Conservation (phyloP, 805 yeast genomes). For the Metschnikowia corniflorae region DNA sequence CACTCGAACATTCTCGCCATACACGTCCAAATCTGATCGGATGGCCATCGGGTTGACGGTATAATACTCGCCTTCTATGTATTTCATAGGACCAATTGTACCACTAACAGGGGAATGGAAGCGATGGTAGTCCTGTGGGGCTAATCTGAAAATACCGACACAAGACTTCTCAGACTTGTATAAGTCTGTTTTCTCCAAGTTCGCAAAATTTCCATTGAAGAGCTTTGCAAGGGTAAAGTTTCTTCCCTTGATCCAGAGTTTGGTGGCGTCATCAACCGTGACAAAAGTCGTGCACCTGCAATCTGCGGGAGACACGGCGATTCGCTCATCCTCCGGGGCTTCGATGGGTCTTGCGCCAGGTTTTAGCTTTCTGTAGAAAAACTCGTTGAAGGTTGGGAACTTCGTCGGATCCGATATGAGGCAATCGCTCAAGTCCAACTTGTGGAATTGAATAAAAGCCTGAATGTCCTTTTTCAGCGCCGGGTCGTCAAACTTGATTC, state of each 20-base stretch:
- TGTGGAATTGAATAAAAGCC: constrained; percentile 78
- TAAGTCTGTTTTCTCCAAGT: constrained; percentile 37
- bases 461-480: constrained; percentile 62
- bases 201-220: constrained; percentile 44
- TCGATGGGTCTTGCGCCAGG: constrained; percentile 72
- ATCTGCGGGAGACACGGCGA: constrained; percentile 81
- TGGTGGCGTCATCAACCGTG: constrained; percentile 56
- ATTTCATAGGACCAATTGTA: constrained; percentile 55
- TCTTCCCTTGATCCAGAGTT: constrained; percentile 86
- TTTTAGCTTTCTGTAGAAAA: constrained; percentile 75
- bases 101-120: constrained; percentile 90
- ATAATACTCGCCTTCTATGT: constrained; percentile 85
- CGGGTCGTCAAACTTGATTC: constrained; percentile 74
- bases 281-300: constrained; percentile 74
- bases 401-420: constrained; percentile 41
- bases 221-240: constrained; percentile 66
- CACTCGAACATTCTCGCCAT: constrained; percentile 84
- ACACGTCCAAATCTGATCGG: constrained; percentile 82
- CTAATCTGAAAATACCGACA: constrained; percentile 78
- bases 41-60: constrained; percentile 98
- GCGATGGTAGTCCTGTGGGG: constrained; percentile 96
- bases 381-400: constrained; percentile 78
- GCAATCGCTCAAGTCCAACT: constrained; percentile 73
- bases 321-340: constrained; percentile 43
- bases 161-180: constrained; percentile 46